phyloP scores from a whole-genome alignment of 1,139 yeast species.

The Pichia sp. region DNA sequence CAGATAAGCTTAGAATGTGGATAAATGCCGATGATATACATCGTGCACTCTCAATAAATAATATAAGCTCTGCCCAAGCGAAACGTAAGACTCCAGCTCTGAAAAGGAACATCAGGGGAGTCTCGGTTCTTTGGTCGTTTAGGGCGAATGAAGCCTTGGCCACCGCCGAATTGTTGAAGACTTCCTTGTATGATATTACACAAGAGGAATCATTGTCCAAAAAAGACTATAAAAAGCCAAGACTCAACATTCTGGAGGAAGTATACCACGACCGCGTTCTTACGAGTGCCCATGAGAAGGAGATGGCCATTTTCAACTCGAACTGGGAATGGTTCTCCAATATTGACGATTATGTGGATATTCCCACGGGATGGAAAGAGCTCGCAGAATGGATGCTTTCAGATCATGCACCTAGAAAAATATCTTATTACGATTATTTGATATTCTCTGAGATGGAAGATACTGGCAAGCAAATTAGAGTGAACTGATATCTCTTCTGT shows the following conservation, averaged over 20 bases:
- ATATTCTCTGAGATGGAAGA: constrained; percentile 2
- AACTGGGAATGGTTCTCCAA: constrained; percentile 5
- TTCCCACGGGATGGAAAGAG: constrained; percentile 3
- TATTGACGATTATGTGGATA: not conserved
- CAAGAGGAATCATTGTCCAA: not conserved
- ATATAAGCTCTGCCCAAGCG: not conserved
- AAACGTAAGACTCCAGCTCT: not conserved
- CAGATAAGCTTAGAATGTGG: constrained; percentile 23
- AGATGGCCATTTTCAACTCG: constrained; percentile 4
- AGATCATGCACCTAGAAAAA: not conserved
- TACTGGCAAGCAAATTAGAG: not conserved
- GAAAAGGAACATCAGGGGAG: constrained; percentile 8
- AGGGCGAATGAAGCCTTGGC: constrained; percentile 7
- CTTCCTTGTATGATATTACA: constrained; percentile 7
- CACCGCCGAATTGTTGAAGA: constrained; percentile 1
- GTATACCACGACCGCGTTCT: constrained; percentile 2
- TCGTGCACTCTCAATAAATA: not conserved
- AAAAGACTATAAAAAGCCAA: not conserved
- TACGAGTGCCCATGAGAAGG: constrained; percentile 5
- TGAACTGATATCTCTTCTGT: too few species aligned
- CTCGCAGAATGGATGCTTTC: constrained; percentile 1
- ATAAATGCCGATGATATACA: constrained; percentile 8
- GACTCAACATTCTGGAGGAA: constrained; percentile 4
- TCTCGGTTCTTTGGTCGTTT: constrained; percentile 8
- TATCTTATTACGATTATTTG: constrained; percentile 5